A percentile compares a stretch with the other conserved stretches of the same genome.
phyloP scores from a whole-genome alignment of 176 grass and related monocot genomes.

The Musa troglodytarum region DNA sequence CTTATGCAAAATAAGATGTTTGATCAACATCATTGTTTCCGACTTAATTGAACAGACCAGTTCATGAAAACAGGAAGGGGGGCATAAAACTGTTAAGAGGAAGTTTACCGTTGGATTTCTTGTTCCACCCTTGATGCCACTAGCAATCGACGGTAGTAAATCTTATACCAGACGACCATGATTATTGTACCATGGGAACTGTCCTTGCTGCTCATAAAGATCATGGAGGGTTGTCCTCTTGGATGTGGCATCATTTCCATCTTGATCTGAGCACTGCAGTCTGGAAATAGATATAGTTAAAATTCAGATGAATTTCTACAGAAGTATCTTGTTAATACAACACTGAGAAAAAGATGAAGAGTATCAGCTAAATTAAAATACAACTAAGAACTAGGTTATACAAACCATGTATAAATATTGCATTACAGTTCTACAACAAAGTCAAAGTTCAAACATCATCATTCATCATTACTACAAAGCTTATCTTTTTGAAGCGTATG shows the following conservation, averaged over 20 bases:
- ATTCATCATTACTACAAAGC: too few species aligned
- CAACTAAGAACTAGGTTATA: background rate
- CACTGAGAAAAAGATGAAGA: background rate
- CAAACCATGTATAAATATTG: background rate
- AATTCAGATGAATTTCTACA: background rate
- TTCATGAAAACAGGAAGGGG: too few species aligned
- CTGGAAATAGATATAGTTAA: background rate
- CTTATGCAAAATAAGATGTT: background rate
- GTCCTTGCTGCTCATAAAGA: conserved; percentile 79
- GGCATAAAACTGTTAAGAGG: background rate
- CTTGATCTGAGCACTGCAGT: conserved; percentile 44
- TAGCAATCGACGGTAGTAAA: conserved; percentile 65
- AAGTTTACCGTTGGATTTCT: conserved; percentile 84
- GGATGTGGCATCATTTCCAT: conserved; percentile 50
- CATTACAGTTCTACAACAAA: background rate
- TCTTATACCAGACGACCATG: conserved; percentile 82
- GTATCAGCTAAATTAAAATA: background rate
- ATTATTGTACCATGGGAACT: conserved; percentile 96
- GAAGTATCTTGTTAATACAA: background rate
- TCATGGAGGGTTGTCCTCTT: conserved; percentile 66
- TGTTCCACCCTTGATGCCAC: conserved; percentile 80
- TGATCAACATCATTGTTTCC: too few species aligned
- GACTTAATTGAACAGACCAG: too few species aligned
- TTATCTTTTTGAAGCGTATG: too few species aligned
- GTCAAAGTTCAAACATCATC: too few species aligned